These are phyloP conservation scores for Garcia nutans DNA, from an alignment of 345 rosid genomes.

Conservation along the genomic window DNA sequence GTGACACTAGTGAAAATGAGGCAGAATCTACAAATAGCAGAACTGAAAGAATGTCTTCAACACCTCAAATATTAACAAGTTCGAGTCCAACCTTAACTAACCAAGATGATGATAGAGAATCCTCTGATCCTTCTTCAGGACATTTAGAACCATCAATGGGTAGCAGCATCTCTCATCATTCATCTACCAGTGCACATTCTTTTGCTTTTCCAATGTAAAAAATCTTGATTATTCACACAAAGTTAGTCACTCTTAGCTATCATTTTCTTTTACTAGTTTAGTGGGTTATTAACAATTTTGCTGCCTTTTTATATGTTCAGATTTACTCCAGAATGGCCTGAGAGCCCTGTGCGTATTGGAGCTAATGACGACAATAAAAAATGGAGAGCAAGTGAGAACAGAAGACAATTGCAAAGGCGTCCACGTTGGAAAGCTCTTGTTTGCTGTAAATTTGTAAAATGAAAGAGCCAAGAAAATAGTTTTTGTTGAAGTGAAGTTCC, in stretches of 20 bases:
- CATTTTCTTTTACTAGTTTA: neutral
- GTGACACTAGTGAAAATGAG: constrained; percentile 14
- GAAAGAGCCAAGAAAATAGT: neutral
- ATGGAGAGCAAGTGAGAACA: neutral
- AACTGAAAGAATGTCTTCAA: neutral
- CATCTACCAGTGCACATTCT: constrained; percentile 32
- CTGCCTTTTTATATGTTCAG: neutral
- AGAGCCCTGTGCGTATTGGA: constrained; percentile 1
- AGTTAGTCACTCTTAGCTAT: too few relatives aligned
- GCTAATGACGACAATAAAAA: neutral
- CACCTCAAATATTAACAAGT: neutral
- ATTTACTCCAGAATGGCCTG: constrained; percentile 1
- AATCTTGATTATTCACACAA: neutral
- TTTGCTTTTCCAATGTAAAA: constrained; percentile 47
- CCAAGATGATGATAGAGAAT: too few relatives aligned
- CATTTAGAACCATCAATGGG: neutral
- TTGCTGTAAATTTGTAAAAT: constrained; percentile 7
- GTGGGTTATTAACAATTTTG: neutral
- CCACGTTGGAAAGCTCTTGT: constrained; percentile 10
- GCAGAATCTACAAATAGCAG: constrained; percentile 1
- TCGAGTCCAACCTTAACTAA: neutral
- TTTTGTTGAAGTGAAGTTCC: neutral
- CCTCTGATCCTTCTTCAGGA: neutral
- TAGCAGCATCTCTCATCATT: constrained; percentile 23
- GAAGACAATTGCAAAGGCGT: neutral